Evolutionary conservation across 2,329 filamentous ascomycete species (phyloP).

Genomic region (Stemphylium beticola): DNA sequence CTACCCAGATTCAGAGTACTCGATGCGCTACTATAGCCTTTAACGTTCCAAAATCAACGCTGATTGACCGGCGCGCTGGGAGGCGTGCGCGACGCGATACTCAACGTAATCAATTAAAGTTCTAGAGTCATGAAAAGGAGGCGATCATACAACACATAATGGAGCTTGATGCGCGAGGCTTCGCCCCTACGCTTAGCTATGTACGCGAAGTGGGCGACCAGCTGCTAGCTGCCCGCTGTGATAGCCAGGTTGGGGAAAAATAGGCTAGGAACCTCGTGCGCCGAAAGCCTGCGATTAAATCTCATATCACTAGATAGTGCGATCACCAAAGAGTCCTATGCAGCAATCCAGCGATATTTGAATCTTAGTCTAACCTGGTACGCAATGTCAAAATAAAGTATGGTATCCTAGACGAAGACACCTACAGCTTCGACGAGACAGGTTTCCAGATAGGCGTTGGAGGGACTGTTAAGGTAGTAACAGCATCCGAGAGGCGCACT

Average conservation of each 20-base stretch:
- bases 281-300: not conserved
- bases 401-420: too few relatives aligned
- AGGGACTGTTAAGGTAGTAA: too few relatives aligned
- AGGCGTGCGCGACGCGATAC: not conserved
- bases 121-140: not conserved
- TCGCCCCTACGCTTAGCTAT: too few relatives aligned
- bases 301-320: not conserved
- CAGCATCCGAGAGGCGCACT: too few relatives aligned
- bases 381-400: too few relatives aligned
- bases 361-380: not conserved
- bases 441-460: too few relatives aligned
- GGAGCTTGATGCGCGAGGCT: not conserved
- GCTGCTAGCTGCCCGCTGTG: not conserved
- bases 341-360: slow-evolving; percentile 5
- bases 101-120: not conserved
- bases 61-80: not conserved
- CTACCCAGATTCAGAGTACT: not conserved
- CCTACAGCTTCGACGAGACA: too few relatives aligned
- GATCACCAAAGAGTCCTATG: not conserved
- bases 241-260: not conserved
- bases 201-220: not conserved
- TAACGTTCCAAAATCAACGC: not conserved
- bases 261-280: not conserved
- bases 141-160: not conserved
- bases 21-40: slow-evolving; percentile 6